Evolutionary conservation across 2,329 filamentous ascomycete species (phyloP).

Genomic region (Aspergillus tubingensis): DNA sequence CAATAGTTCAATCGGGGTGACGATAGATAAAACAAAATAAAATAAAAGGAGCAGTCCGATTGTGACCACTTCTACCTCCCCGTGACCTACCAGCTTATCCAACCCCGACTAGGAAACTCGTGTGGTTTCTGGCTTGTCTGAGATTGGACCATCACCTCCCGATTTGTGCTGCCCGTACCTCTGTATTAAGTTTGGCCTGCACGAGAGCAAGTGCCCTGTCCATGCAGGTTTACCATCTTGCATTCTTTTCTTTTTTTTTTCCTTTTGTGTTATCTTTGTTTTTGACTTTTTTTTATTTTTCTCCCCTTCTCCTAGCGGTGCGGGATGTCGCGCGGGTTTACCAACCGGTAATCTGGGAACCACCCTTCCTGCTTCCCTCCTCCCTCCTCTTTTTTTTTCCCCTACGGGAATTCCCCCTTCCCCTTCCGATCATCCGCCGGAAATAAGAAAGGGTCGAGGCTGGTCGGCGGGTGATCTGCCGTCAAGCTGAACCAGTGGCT

Average conservation of each 20-base stretch:
- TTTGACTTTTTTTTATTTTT: too few species aligned
- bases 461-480: constrained; percentile 21
- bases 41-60: neutral
- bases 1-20: neutral
- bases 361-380: too few species aligned
- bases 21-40: too few species aligned
- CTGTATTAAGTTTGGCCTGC: constrained; percentile 4
- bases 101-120: constrained; percentile 2
- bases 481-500: constrained; percentile 17
- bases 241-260: constrained; percentile 2
- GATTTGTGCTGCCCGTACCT: constrained; percentile 8
- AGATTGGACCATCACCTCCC: constrained; percentile 1
- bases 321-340: constrained; percentile 5
- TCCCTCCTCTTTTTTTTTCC: too few species aligned
- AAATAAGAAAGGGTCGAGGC: constrained; percentile 16
- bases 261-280: too few species aligned
- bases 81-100: neutral
- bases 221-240: constrained; percentile 11
- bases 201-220: constrained; percentile 9
- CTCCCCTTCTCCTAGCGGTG: neutral
- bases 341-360: too few species aligned
- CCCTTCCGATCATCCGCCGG: neutral
- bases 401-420: neutral
- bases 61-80: neutral
- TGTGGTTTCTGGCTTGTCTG: constrained; percentile 10